Evolutionary conservation across 1,284 basidiomycete genomes (phyloP), one percentile per base, ranked within the genome.

Genomic region (Nidula niveotomentosa): DNA sequence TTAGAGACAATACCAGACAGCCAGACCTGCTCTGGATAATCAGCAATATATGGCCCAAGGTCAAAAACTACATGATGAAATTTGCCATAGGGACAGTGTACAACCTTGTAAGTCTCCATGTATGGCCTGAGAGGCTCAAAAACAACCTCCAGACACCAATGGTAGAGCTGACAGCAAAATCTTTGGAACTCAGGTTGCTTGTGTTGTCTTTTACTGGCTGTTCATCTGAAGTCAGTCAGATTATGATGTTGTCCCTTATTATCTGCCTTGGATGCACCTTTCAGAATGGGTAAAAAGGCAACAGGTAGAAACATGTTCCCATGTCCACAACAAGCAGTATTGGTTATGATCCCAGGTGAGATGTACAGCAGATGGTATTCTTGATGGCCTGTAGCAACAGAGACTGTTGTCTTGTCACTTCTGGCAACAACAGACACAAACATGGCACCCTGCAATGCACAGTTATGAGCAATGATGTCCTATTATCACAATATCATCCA

Each of bases 11-110:
- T 62, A 41, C 65, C 56, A 10, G 64, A 56, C 4, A 67, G 57
- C 15, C 60, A 56, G 1, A 54, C 58, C 49, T 70, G 68, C 49
- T 72, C 70, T 0, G 65, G 69, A 52, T 73, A 73, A 52, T 73
- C 69, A 0, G 62, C 70, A 54, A 71, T 71, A 54, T 66, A 72
- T 9, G 69, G 65, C 0, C 71, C 70, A 5, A 73, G 46, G 0
- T 58, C 57, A 54, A 61, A 72, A 3, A 73, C 62, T 0, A 59
- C 61, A 0, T 56, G 52, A 0, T 60, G 62, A 44, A 52, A 69
- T 51, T 69, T 57, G 0, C 65, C 63, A 57, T 72, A 68, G 8
- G 58, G 55, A 49, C 62, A 70, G 6, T 35, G 51, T 0, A 58
- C 56, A 33, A 74, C 56, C 9, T 62, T 57, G 1, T 68, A 66